Conservation (phyloP, 1,284 basidiomycete species). For the Cystobasidium pallidum region DNA sequence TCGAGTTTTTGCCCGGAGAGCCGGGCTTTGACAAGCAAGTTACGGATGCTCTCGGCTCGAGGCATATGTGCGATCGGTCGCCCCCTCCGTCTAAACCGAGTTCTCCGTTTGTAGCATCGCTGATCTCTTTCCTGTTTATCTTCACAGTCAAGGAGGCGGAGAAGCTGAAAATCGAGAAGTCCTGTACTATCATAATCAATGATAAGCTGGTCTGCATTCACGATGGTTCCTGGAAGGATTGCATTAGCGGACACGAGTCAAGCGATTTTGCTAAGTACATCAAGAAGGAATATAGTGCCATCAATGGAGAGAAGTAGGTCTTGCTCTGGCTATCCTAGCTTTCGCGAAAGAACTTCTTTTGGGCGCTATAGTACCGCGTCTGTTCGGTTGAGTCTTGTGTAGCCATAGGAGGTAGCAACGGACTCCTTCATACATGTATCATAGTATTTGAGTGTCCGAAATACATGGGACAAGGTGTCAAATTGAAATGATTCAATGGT, state of each 20-base stretch:
- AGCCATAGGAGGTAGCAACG: neutral
- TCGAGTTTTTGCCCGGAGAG: neutral
- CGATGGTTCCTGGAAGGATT: slow-evolving; percentile 49
- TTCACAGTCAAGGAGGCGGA: slow-evolving; percentile 28
- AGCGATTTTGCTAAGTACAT: slow-evolving; percentile 46
- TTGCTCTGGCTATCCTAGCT: too few relatives aligned
- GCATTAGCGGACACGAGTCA: slow-evolving; percentile 45
- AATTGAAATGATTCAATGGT: too few relatives aligned
- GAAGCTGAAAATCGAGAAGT: slow-evolving; percentile 24
- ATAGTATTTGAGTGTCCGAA: too few relatives aligned
- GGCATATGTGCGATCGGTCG: too few relatives aligned
- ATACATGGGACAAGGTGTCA: too few relatives aligned
- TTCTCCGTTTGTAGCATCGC: too few relatives aligned
- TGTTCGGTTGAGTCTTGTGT: neutral
- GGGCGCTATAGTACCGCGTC: neutral
- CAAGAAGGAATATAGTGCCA: slow-evolving; percentile 40
- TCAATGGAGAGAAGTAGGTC: slow-evolving; percentile 34
- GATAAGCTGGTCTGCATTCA: slow-evolving; percentile 47
- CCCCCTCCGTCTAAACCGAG: too few relatives aligned
- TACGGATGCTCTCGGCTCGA: too few relatives aligned
- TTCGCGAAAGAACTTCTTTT: too few relatives aligned
- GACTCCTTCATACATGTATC: neutral
- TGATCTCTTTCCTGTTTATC: neutral
- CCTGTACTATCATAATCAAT: slow-evolving; percentile 44
- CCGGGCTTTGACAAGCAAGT: too few relatives aligned